Evolutionary conservation across 23 red algal species (phyloP).

Genomic region (Porphyridium purpureum): DNA sequence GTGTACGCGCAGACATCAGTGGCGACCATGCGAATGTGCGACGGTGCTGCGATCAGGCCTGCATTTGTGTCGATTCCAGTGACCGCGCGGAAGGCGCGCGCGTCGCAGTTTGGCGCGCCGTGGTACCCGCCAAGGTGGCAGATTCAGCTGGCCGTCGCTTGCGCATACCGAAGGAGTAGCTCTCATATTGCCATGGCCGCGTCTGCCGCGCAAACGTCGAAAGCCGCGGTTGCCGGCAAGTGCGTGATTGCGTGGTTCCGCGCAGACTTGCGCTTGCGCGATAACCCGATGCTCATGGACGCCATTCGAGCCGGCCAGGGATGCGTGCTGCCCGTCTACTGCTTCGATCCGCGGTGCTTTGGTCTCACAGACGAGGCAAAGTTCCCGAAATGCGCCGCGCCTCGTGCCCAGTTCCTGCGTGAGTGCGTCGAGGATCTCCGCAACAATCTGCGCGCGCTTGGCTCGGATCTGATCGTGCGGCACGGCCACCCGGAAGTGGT

Average conservation of each 20-base stretch:
- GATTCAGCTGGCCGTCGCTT: too few relatives aligned
- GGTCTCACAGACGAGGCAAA: slow-evolving; percentile 1
- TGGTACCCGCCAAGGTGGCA: too few relatives aligned
- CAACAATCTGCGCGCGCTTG: slow-evolving; percentile 10
- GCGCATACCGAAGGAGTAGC: too few relatives aligned
- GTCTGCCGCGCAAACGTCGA: too few relatives aligned
- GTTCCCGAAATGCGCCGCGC: slow-evolving; percentile 41
- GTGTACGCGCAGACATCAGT: too few relatives aligned
- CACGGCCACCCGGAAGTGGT: slow-evolving; percentile 32
- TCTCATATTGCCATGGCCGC: too few relatives aligned
- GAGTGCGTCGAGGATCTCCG: slow-evolving; percentile 45
- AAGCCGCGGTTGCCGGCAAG: too few relatives aligned
- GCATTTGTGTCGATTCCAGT: too few relatives aligned
- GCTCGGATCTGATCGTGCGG: slow-evolving; percentile 42
- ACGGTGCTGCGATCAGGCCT: too few relatives aligned
- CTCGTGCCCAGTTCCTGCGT: slow-evolving; percentile 40
- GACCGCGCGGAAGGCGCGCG: too few relatives aligned
- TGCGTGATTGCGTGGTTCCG: slow-evolving; percentile 72
- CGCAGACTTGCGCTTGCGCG: slow-evolving; percentile 63
- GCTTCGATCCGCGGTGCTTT: slow-evolving; percentile 35
- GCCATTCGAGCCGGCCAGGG: slow-evolving; percentile 3
- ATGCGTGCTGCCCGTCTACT: slow-evolving; percentile 19
- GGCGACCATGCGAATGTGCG: too few relatives aligned
- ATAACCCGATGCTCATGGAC: slow-evolving; percentile 40
- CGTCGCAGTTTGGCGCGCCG: too few relatives aligned